A percentile compares a stretch with the other conserved stretches of the same genome.
phyloP scores from a whole-genome alignment of 371 early-diverging fungal genomes.

The Circinella umbellata region DNA sequence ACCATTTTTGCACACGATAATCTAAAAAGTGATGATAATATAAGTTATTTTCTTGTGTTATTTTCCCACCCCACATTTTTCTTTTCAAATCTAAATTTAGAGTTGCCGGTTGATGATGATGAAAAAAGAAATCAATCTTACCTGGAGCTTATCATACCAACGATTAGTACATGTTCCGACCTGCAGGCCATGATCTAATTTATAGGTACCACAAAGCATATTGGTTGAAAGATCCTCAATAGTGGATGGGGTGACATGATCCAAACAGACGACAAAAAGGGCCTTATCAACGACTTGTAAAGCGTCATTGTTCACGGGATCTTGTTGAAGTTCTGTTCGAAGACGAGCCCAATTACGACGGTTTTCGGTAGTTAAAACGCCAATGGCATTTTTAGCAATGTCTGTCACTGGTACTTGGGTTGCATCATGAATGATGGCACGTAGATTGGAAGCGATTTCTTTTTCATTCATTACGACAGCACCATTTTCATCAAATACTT shows the following conservation, averaged over 20 bases:
- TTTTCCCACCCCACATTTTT: slow-evolving; percentile 11
- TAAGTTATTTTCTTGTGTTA: neutral
- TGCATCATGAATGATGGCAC: slow-evolving; percentile 49
- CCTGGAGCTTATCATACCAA: slow-evolving; percentile 67
- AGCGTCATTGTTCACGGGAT: slow-evolving; percentile 59
- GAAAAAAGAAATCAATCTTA: slow-evolving; percentile 18
- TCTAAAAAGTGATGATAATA: slow-evolving; percentile 26
- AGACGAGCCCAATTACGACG: slow-evolving; percentile 77
- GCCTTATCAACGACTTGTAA: slow-evolving; percentile 72
- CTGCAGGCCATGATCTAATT: slow-evolving; percentile 55
- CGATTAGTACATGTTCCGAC: slow-evolving; percentile 65
- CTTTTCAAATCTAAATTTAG: neutral
- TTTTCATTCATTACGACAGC: slow-evolving; percentile 47
- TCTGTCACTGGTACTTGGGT: slow-evolving; percentile 38
- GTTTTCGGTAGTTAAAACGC: slow-evolving; percentile 72
- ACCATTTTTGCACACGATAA: slow-evolving; percentile 65
- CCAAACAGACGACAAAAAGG: slow-evolving; percentile 83
- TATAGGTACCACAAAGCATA: slow-evolving; percentile 64
- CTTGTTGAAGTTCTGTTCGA: slow-evolving; percentile 38
- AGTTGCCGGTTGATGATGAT: neutral
- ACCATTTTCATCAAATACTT: slow-evolving; percentile 62
- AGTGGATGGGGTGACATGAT: slow-evolving; percentile 61
- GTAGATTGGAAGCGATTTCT: slow-evolving; percentile 53
- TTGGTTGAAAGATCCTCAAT: slow-evolving; percentile 56
- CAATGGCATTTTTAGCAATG: slow-evolving; percentile 59